Evolutionary conservation across 257 asterid species (phyloP).

Genomic region (Eustoma russellianum): DNA sequence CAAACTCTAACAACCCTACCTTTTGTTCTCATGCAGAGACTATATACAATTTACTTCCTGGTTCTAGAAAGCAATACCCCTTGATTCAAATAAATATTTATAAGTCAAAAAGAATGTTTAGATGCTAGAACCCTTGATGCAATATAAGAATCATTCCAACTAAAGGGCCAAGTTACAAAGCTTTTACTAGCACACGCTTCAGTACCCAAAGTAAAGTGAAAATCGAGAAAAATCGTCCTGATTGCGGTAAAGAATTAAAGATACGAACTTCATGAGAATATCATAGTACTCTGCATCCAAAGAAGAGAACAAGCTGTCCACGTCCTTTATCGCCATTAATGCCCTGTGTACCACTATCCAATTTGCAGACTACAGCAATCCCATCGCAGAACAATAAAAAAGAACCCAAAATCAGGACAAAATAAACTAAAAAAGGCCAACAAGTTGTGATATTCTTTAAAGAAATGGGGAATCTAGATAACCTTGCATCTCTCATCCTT

Average conservation of each 20-base stretch:
- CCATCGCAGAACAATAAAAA: not conserved
- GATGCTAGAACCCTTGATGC: too few species aligned
- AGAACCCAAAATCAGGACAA: conserved; percentile 12
- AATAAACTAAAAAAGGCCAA: not conserved
- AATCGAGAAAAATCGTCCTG: not conserved
- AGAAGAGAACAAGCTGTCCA: conserved; percentile 81
- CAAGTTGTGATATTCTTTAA: not conserved
- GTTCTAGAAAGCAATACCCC: too few species aligned
- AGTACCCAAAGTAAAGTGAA: too few species aligned
- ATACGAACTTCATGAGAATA: conserved; percentile 84
- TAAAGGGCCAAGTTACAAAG: too few species aligned
- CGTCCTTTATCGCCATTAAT: conserved; percentile 90
- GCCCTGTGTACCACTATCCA: conserved; percentile 99
- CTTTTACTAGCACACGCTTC: too few species aligned
- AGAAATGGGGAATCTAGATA: not conserved
- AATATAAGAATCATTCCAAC: too few species aligned
- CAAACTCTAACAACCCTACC: too few species aligned
- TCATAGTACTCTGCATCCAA: conserved; percentile 93
- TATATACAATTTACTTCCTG: too few species aligned
- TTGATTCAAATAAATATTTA: too few species aligned
- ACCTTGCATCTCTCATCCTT: conserved; percentile 99
- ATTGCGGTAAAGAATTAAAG: not conserved
- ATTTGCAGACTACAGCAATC: conserved; percentile 57
- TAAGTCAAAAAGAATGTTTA: too few species aligned
- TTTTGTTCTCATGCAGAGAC: too few species aligned